Percentiles rank a stretch among this genome's conserved stretches.
These are phyloP conservation scores for Penicillium sumatraense DNA, from an alignment of 2,329 filamentous ascomycete species.

Conservation along the genomic window DNA sequence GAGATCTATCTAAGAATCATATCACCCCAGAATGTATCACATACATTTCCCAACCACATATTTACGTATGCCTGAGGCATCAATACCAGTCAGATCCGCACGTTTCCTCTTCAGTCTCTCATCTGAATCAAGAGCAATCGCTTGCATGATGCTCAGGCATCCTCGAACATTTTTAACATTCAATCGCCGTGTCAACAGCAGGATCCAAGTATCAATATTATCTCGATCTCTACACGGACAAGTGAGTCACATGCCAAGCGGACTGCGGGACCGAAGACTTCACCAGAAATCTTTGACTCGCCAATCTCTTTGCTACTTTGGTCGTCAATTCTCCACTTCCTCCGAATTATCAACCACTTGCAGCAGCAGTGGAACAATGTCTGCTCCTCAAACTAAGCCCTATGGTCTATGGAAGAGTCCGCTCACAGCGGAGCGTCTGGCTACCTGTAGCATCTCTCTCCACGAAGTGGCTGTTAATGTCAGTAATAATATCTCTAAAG, in stretches of 20 bases:
- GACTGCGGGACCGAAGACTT: neutral
- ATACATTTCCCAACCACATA: too few species aligned
- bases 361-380: neutral
- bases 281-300: neutral
- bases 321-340: neutral
- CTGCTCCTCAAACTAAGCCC: constrained; percentile 21
- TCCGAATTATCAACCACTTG: neutral
- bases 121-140: neutral
- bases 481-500: constrained; percentile 6
- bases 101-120: neutral
- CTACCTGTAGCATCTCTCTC: constrained; percentile 38
- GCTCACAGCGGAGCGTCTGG: constrained; percentile 41
- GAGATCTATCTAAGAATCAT: too few species aligned
- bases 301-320: neutral
- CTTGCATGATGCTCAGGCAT: neutral
- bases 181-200: neutral
- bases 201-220: neutral
- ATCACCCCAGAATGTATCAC: too few species aligned
- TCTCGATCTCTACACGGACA: neutral
- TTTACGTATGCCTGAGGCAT: neutral
- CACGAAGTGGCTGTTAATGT: constrained; percentile 37
- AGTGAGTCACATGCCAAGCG: neutral
- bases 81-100: neutral
- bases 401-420: constrained; percentile 48
- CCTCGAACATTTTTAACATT: neutral